Percentiles rank a stretch among this genome's conserved stretches.
These are phyloP conservation scores for Scheffersomyces cryptocercus DNA, from an alignment of 1,139 yeast genomes.

Conservation along the genomic window DNA sequence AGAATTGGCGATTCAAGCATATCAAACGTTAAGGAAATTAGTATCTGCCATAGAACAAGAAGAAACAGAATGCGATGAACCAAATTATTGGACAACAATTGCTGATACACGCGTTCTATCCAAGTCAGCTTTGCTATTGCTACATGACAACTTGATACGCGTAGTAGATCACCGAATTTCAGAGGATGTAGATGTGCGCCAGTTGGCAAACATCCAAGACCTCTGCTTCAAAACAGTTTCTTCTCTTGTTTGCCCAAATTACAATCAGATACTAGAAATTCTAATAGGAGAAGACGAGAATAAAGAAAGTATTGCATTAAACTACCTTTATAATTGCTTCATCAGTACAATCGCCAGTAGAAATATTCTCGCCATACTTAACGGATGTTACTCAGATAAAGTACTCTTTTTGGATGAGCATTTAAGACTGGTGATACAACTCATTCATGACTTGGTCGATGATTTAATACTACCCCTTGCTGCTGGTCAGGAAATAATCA, in stretches of 20 bases:
- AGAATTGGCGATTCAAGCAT: background rate
- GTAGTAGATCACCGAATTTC: conserved; percentile 2
- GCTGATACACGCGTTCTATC: conserved; percentile 6
- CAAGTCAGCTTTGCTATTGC: background rate
- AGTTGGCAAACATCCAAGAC: conserved; percentile 8
- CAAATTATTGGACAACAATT: conserved; percentile 4
- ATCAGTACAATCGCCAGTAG: conserved; percentile 38
- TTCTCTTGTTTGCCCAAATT: background rate
- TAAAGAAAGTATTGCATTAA: background rate
- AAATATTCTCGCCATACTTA: conserved; percentile 42
- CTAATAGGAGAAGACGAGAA: background rate
- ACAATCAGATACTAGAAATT: background rate
- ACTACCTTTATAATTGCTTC: conserved; percentile 5
- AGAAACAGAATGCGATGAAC: conserved; percentile 1
- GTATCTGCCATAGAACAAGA: background rate
- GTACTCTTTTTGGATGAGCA: conserved; percentile 47
- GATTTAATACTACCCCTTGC: conserved; percentile 26
- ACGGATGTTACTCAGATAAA: conserved; percentile 40
- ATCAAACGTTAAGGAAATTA: background rate
- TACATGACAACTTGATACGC: conserved; percentile 8
- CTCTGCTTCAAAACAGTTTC: conserved; percentile 6
- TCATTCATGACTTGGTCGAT: conserved; percentile 37
- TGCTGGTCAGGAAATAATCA: background rate
- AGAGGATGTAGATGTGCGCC: conserved; percentile 5
- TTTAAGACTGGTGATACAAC: conserved; percentile 39